Percentiles rank a stretch among this genome's conserved stretches.
These are phyloP conservation scores for Sporobolomyces phaffii DNA, from an alignment of 768 basidiomycete genomes.

Conservation along the genomic window DNA sequence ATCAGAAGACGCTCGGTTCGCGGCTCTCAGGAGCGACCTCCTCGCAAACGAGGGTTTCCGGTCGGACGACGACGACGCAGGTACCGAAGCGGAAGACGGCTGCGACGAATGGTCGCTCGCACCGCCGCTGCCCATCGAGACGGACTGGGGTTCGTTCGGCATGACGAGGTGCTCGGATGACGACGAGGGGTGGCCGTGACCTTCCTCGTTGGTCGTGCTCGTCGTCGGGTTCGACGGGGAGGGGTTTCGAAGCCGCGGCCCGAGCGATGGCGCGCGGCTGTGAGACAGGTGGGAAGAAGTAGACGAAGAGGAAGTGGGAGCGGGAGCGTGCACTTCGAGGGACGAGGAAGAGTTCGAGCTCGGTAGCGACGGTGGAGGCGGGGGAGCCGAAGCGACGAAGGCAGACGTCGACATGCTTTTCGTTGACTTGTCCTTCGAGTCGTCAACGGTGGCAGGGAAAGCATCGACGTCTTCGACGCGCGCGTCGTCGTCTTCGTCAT, in stretches of 20 bases:
- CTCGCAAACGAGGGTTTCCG: constrained; percentile 29
- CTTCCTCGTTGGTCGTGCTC: constrained; percentile 17
- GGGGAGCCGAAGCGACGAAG: neutral
- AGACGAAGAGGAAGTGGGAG: no score
- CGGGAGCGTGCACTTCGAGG: neutral
- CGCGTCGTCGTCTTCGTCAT: constrained; percentile 28
- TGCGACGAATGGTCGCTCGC: no score
- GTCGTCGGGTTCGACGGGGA: constrained; percentile 19
- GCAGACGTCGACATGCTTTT: neutral
- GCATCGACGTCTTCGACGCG: constrained; percentile 33
- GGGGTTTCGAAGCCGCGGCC: constrained; percentile 22
- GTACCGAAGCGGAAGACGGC: no score
- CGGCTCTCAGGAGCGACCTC: constrained; percentile 27
- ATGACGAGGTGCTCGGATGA: neutral
- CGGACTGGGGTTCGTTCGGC: no score
- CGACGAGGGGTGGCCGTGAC: constrained; percentile 3
- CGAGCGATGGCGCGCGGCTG: constrained; percentile 8
- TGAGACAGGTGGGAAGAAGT: no score
- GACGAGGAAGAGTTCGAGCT: constrained; percentile 9
- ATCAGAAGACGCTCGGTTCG: constrained; percentile 13
- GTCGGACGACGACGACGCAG: neutral
- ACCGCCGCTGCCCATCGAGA: no score
- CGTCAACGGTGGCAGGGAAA: neutral
- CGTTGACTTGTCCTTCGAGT: neutral
- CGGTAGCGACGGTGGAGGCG: neutral